These are phyloP conservation scores for Pseudomassariella vexata DNA, from an alignment of 2,329 filamentous ascomycete species.

Conservation along the genomic window DNA sequence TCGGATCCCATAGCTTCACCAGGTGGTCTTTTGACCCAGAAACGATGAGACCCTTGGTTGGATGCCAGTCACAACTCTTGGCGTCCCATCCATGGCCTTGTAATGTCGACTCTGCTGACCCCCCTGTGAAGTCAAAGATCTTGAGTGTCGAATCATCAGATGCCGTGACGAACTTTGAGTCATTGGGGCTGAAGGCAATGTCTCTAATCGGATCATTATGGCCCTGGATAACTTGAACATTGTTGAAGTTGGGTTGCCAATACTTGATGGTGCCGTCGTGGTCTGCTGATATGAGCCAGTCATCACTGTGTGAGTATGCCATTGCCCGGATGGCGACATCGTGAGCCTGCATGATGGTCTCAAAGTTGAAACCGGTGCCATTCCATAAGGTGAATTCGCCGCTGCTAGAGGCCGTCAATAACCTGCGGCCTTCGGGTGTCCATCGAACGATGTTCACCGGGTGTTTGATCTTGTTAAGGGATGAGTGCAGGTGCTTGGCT, in stretches of 20 bases:
- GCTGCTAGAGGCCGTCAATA: slow-evolving; percentile 91
- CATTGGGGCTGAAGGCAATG: slow-evolving; percentile 86
- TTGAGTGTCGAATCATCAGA: slow-evolving; percentile 91
- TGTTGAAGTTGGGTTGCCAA: slow-evolving; percentile 99
- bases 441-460: slow-evolving; percentile 95
- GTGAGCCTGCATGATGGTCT: slow-evolving; percentile 98
- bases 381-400: slow-evolving; percentile 99
- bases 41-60: slow-evolving; percentile 85
- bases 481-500: slow-evolving; percentile 95
- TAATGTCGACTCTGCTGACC: slow-evolving; percentile 74
- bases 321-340: slow-evolving; percentile 79
- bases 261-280: slow-evolving; percentile 96
- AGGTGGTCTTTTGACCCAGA: slow-evolving; percentile 97
- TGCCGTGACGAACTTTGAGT: slow-evolving; percentile 92
- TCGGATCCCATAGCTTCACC: slow-evolving; percentile 97
- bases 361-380: slow-evolving; percentile 97
- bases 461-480: slow-evolving; percentile 95
- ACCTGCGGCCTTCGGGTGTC: slow-evolving; percentile 89
- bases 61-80: slow-evolving; percentile 97
- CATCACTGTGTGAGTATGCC: slow-evolving; percentile 88
- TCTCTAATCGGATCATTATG: slow-evolving; percentile 88
- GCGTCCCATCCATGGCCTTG: slow-evolving; percentile 98
- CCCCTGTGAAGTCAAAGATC: slow-evolving; percentile 91
- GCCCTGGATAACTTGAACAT: slow-evolving; percentile 89
- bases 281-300: slow-evolving; percentile 94